Evolutionary conservation across 495 filamentous ascomycete genomes (phyloP).

Genomic region (Xanthoparmelia taractica): DNA sequence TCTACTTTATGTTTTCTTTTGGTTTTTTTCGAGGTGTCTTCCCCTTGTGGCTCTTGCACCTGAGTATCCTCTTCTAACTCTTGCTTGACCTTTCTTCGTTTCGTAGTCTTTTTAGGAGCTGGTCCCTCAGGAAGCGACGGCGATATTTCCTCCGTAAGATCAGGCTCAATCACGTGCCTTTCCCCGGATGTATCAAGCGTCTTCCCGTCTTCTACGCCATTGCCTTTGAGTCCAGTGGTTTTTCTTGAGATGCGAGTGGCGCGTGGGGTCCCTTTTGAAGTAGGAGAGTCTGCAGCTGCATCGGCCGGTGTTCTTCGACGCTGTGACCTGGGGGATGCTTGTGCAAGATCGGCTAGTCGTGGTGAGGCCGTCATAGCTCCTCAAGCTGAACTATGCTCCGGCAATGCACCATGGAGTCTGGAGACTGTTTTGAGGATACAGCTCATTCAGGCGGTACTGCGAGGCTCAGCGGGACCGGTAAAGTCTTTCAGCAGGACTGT

Average conservation of each 20-base stretch:
- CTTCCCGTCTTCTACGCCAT: neutral
- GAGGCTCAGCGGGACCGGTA: too few species aligned
- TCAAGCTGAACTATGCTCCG: neutral
- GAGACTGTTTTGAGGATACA: too few species aligned
- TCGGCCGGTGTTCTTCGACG: neutral
- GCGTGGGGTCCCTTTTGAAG: neutral
- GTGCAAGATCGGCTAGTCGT: neutral
- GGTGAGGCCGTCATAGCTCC: constrained; percentile 6
- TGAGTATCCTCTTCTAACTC: neutral
- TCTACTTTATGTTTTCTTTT: neutral
- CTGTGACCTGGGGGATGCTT: constrained; percentile 1
- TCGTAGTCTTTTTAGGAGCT: neutral
- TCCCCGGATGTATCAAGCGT: neutral
- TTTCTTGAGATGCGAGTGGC: neutral
- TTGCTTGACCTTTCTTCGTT: neutral
- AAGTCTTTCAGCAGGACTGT: too few species aligned
- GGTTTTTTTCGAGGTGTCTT: neutral
- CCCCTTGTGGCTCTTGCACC: neutral
- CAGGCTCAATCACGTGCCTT: neutral
- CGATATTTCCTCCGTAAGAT: neutral
- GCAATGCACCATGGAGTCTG: too few species aligned
- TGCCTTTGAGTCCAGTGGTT: neutral
- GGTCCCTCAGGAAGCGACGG: neutral
- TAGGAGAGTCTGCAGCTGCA: neutral
- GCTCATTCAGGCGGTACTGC: too few species aligned